Evolutionary conservation across 169 alveolate species (phyloP), one percentile per base, ranked within the genome.

Genomic region (Plasmodium falciparum): DNA sequence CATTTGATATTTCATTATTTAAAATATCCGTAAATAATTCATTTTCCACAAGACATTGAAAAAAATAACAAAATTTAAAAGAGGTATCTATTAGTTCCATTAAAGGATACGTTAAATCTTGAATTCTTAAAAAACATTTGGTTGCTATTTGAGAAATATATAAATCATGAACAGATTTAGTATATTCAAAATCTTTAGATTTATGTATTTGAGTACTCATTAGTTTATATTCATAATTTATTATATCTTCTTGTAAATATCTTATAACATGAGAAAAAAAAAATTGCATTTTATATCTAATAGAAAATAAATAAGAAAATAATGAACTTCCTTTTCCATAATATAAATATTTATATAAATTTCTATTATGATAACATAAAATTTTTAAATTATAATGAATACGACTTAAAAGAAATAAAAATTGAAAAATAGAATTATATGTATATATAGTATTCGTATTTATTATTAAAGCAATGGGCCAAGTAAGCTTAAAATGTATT

Each of bases 171-270:
- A 86, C 65, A 17, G 92, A 86, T 43, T 86, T 86, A 20, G 92
- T 86, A 54, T 86, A 86, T 66, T 86, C 92, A 86, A 86, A 86
- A 86, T 86, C 92, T 73, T 86, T 70, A 11, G 92, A 86, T 72
- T 86, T 86, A 67, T 86, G 92, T 45, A 86, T 72, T 50, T 86
- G 92, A 3, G 76, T 70, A 71, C 43, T 71, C 92, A 86, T 86
- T 54, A 72, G 56, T 54, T 45, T 86, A 74, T 86, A 86, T 61
- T 86, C 92, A 54, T 86, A 43, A 61, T 86, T 86, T 26, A 86
- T 86, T 54, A 86, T 86, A 52, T 86, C 92, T 65, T 86, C 92
- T 72, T 86, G 92, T 73, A 86, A 86, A 86, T 86, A 86, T 33
- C 54, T 70, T 71, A 86, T 86, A 43, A 86, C 71, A 59, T 86